Base-by-base conservation (phyloP, 768 basidiomycete genomes). In the Coprinopsis marcescibilis region DNA sequence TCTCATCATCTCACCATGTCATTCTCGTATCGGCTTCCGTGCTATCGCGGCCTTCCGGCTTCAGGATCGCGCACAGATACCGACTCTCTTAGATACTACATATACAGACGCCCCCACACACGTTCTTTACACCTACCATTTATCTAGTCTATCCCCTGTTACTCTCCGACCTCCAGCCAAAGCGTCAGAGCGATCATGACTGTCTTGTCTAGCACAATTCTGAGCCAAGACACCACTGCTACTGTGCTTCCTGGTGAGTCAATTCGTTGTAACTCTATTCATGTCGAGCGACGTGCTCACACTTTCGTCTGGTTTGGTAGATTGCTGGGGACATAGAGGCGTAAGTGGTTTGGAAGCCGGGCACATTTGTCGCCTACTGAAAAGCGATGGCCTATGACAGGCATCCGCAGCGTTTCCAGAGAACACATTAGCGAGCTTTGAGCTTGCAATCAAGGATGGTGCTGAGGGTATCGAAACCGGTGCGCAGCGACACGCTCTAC, bases 381-480 rank as follows among this genome's bases (percentile, higher is more conserved):
- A 21, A 8, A 24, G 21, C 39, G n/a, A n/a, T n/a, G n/a, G n/a
- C 13, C 21, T 11, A 10, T 40, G 15, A 36, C 15, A 91, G 89
- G 91, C 92, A 34, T 91, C 89, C 15, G 78, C 86, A 17, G 70
- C 75, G 13, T 90, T 77, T 63, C 89, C 90, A 3, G 94, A 97
- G 67, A 97, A 97, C 72, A 94, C 92, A 40, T 77, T 92, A 51
- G 89, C 89, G 26, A 90, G 88, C 68, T 97, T 97, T 66, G 83
- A 89, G 61, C 86, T 86, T 51, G 94, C 94, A 59, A 89, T 95
- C 50, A 80, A 81, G 37, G 92, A 95, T 69, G 94, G 94, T 48
- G 85, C 91, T 35, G 91, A 98, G 61, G 93, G 73, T 55, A 94
- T 98, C 58, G 94, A 98, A 77, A 92, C 88, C 62, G 93, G 94